A percentile compares a stretch with the other conserved stretches of the same genome.
Evolutionary conservation across 495 filamentous ascomycete genomes (phyloP).

Genomic region (Elaphomyces granulatus): DNA sequence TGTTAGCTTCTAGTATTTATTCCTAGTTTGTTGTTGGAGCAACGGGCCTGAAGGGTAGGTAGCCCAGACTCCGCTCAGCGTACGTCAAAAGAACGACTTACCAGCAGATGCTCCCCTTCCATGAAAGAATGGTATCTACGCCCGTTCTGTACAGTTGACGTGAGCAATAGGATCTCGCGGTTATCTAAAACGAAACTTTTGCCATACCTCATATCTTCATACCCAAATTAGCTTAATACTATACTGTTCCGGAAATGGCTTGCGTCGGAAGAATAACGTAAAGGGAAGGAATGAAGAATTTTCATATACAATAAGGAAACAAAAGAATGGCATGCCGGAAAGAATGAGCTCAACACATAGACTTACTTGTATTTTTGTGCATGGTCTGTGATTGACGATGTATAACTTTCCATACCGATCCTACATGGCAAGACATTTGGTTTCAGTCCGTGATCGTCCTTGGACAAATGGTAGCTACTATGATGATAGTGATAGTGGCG

Average conservation of each 20-base stretch:
- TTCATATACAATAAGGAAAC: no score
- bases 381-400: slow-evolving; percentile 4
- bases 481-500: not conserved
- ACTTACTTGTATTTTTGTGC: slow-evolving; percentile 7
- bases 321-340: not conserved
- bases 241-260: no score
- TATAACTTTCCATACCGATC: slow-evolving; percentile 6
- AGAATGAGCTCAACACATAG: not conserved
- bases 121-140: slow-evolving; percentile 53
- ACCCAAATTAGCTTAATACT: no score
- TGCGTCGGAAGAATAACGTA: no score
- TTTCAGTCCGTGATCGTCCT: not conserved
- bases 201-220: slow-evolving; percentile 5
- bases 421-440: not conserved
- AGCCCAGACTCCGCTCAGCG: not conserved
- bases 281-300: no score
- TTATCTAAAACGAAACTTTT: not conserved
- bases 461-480: not conserved
- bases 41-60: not conserved
- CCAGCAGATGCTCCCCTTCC: slow-evolving; percentile 48
- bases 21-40: no score
- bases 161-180: not conserved
- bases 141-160: slow-evolving; percentile 38
- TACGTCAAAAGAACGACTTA: slow-evolving; percentile 8
- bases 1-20: not conserved